Percentiles rank a stretch among this genome's conserved stretches.
phyloP scores from a whole-genome alignment of 1,284 basidiomycete species.

The Pisolithus thermaeus region DNA sequence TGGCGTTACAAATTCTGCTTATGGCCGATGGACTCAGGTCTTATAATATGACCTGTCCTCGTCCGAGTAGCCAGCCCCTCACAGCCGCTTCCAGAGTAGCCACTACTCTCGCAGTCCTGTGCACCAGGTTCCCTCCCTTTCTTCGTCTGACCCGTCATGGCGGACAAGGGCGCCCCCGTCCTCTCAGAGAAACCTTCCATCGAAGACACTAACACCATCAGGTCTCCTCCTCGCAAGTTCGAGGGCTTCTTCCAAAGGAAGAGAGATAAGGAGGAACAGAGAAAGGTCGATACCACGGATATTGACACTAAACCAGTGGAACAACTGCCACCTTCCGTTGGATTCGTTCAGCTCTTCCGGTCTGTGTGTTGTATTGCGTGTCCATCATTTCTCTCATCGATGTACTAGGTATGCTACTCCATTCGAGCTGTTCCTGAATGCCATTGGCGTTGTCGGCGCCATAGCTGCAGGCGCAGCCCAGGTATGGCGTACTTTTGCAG shows the following conservation, averaged over 20 bases:
- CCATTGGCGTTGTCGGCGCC: constrained; percentile 62
- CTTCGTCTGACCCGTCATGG: neutral
- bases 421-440: constrained; percentile 58
- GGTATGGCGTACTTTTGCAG: constrained; percentile 32
- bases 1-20: neutral
- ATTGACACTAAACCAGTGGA: neutral
- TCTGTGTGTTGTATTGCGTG: constrained; percentile 1
- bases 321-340: constrained; percentile 1
- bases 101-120: neutral
- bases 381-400: neutral
- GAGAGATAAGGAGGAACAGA: neutral
- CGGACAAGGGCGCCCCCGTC: neutral
- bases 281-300: neutral
- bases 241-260: neutral
- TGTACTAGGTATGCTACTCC: constrained; percentile 54
- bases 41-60: neutral
- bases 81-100: neutral
- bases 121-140: neutral
- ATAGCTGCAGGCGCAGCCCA: constrained; percentile 70
- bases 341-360: constrained; percentile 19
- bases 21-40: neutral
- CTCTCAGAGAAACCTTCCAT: neutral
- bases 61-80: neutral
- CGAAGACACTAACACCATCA: neutral
- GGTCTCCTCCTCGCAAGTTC: neutral